A percentile compares a stretch with the other conserved stretches of the same genome.
phyloP scores from a whole-genome alignment of 768 basidiomycete species.

The Suillus subluteus region DNA sequence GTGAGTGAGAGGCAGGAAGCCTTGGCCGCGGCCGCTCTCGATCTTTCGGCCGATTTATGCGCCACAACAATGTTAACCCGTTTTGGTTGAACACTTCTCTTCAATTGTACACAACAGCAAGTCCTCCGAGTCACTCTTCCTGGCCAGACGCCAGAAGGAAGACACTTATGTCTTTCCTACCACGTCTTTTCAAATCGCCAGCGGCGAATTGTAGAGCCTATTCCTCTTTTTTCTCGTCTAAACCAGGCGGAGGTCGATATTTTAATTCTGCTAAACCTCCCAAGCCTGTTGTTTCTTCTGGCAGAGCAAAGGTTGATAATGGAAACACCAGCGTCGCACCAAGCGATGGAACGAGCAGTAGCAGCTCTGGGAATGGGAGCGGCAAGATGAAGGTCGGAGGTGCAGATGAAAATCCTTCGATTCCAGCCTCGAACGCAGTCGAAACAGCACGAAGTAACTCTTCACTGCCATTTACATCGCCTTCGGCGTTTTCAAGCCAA shows the following conservation, averaged over 20 bases:
- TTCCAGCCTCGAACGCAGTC: slow-evolving; percentile 17
- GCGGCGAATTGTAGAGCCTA: slow-evolving; percentile 61
- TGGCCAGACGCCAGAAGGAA: slow-evolving; percentile 10
- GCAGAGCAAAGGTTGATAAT: slow-evolving; percentile 43
- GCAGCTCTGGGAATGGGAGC: slow-evolving; percentile 19
- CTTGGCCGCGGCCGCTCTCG: no score
- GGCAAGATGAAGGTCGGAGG: slow-evolving; percentile 20
- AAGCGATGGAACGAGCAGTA: slow-evolving; percentile 28
- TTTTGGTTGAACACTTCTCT: slow-evolving; percentile 3
- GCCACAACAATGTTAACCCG: background rate
- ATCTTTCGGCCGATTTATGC: background rate
- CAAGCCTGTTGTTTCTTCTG: slow-evolving; percentile 44
- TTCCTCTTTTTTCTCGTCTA: slow-evolving; percentile 81
- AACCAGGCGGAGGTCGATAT: slow-evolving; percentile 73
- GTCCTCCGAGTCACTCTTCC: background rate
- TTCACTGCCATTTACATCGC: slow-evolving; percentile 21
- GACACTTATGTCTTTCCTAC: slow-evolving; percentile 52
- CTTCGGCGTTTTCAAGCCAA: slow-evolving; percentile 13
- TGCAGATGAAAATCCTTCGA: slow-evolving; percentile 32
- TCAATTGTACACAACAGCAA: slow-evolving; percentile 2
- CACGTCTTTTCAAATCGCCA: slow-evolving; percentile 50
- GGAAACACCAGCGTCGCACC: slow-evolving; percentile 39
- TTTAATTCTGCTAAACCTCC: slow-evolving; percentile 76
- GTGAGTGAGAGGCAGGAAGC: background rate
- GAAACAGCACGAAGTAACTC: slow-evolving; percentile 23